These are phyloP conservation scores for Globisporangium rhizosaccharum DNA, from an alignment of 352 stramenopile genomes.

Conservation along the genomic window DNA sequence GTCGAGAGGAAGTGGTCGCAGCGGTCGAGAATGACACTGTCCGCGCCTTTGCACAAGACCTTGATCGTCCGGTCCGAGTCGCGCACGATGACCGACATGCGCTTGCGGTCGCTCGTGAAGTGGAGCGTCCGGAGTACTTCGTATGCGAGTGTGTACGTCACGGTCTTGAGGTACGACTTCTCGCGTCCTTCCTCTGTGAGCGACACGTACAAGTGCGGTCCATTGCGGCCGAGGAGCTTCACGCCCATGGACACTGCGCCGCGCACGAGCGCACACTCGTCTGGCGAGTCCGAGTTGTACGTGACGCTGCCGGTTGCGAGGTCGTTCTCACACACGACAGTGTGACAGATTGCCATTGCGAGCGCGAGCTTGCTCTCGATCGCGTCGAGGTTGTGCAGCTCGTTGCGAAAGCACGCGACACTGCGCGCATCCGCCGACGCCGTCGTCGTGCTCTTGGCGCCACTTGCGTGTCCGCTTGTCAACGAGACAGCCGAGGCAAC, in stretches of 20 bases:
- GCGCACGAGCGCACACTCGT: conserved; percentile 90
- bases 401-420: conserved; percentile 38
- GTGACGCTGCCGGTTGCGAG: conserved; percentile 29
- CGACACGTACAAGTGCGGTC: conserved; percentile 45
- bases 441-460: conserved; percentile 9
- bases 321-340: conserved; percentile 75
- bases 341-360: conserved; percentile 80
- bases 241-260: conserved; percentile 76
- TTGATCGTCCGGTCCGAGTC: conserved; percentile 46
- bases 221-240: conserved; percentile 60
- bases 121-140: conserved; percentile 65
- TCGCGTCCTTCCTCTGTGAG: conserved; percentile 55
- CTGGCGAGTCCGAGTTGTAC: conserved; percentile 91
- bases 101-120: conserved; percentile 77
- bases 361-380: conserved; percentile 58
- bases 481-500: neutral
- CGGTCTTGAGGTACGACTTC: conserved; percentile 53
- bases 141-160: conserved; percentile 61
- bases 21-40: conserved; percentile 70
- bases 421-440: neutral
- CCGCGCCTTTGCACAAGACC: conserved; percentile 77
- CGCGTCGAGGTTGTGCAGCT: conserved; percentile 40
- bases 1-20: conserved; percentile 57
- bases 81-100: conserved; percentile 80
- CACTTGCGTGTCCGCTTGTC: neutral